Evolutionary conservation across 495 filamentous ascomycete species (phyloP), one percentile per base, ranked within the genome.

Genomic region (Penicillium maclennaniae): DNA sequence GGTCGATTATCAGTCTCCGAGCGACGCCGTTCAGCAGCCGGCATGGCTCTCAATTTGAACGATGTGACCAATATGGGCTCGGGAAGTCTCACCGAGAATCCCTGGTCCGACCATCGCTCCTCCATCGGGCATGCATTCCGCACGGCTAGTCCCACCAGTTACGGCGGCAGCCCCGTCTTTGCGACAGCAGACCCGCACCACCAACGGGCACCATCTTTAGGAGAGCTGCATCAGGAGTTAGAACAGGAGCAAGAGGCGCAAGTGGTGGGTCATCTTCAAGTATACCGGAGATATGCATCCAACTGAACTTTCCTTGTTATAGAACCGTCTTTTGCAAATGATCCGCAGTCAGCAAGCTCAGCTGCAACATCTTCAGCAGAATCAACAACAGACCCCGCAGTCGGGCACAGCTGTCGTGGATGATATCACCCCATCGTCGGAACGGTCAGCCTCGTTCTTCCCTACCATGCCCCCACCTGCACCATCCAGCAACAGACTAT

Each of bases 181-280:
- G 70, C 71, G 28, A 78, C 72, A 12, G 77, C 78, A 17, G 80
- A 83, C 54, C 80, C 83, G 7, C 83, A 84, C 56, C 87, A 88
- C 60, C 80, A 81, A 45, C 81, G 83, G 9, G 73, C 87, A 8
- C 91, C 91, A 1, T 95, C 89, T 50, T 69, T 97, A 41, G 92
- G 92, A n/a, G 92, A 97, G 69, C 77, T 98, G 36, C 92, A 97
- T 64, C 92, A 98, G 61, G 89, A 96, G 65, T 76, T 97, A 7
- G 93, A 98, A 69, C 88, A 87, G 45, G 93, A 98, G 66, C 92
- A 96, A 68, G 93, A 98, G 69, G 90, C 85, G 10, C 92, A 96
- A 72, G 93, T 98, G 68, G 87, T 89, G 72, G 41, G 78, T 73
- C 15, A 28, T 44, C 14, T 27, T 38, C 20, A 8, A 12, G 43